phyloP scores from a whole-genome alignment of 2,329 filamentous ascomycete genomes.

The Sporothrix curviconia region DNA sequence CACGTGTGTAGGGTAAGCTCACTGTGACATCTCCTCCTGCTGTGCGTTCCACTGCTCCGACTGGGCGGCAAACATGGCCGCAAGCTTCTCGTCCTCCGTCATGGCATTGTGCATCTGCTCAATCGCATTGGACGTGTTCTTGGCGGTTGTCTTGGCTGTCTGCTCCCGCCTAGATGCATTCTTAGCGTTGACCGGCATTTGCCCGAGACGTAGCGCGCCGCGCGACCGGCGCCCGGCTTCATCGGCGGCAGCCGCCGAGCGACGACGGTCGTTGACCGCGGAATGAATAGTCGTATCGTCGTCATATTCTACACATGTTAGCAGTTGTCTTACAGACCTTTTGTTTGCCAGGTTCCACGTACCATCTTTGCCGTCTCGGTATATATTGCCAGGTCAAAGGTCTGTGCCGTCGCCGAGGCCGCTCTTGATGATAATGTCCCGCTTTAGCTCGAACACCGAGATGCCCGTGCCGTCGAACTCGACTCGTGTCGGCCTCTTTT shows the following conservation, averaged over 20 bases:
- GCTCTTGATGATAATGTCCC: slow-evolving; percentile 94
- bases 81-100: slow-evolving; percentile 90
- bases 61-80: slow-evolving; percentile 84
- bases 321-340: background rate
- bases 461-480: slow-evolving; percentile 97
- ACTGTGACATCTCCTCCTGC: slow-evolving; percentile 87
- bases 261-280: slow-evolving; percentile 87
- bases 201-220: slow-evolving; percentile 90
- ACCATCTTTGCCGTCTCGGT: slow-evolving; percentile 86
- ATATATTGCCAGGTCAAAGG: slow-evolving; percentile 91
- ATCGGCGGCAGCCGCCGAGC: slow-evolving; percentile 78
- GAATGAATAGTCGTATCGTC: slow-evolving; percentile 97
- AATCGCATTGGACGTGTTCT: slow-evolving; percentile 51
- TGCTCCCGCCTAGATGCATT: slow-evolving; percentile 65
- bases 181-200: slow-evolving; percentile 89
- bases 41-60: slow-evolving; percentile 89
- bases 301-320: slow-evolving; percentile 66
- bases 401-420: slow-evolving; percentile 92
- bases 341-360: slow-evolving; percentile 29
- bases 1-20: slow-evolving; percentile 25
- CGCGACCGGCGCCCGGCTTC: slow-evolving; percentile 80
- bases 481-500: slow-evolving; percentile 88
- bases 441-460: slow-evolving; percentile 96
- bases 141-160: slow-evolving; percentile 51
- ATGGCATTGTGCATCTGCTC: slow-evolving; percentile 67